Conservation (phyloP, 305 asterid species). For the Vinca major region DNA sequence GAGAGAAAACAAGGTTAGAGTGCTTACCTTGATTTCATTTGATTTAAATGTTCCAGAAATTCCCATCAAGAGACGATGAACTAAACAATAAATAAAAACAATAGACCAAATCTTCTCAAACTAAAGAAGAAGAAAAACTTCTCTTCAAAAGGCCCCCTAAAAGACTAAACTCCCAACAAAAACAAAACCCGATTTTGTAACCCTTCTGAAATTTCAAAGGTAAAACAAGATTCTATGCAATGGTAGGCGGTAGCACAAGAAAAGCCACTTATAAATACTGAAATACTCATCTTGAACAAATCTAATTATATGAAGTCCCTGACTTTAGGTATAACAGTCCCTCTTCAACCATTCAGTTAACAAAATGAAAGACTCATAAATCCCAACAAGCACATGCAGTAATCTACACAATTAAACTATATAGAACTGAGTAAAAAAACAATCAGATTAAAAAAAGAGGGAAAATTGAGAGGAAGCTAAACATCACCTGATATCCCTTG, state of each 20-base stretch:
- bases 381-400: background rate
- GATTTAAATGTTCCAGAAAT: background rate
- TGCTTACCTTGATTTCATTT: conserved; percentile 3
- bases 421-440: too few relatives aligned
- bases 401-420: background rate
- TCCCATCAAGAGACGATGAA: background rate
- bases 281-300: background rate
- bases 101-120: background rate
- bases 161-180: background rate
- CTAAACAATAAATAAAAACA: background rate
- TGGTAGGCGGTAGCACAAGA: background rate
- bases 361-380: background rate
- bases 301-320: conserved; percentile 1
- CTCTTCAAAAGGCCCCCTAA: background rate
- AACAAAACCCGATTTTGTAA: too few relatives aligned
- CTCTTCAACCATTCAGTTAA: background rate
- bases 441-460: conserved; percentile 1
- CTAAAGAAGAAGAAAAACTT: background rate
- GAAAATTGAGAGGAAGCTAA: conserved; percentile 12
- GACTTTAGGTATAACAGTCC: background rate
- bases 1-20: background rate
- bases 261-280: background rate
- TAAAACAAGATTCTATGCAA: background rate
- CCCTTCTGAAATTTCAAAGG: background rate
- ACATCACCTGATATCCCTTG: conserved; percentile 72